Conservation (phyloP, 768 basidiomycete genomes). For the Lactarius akahatsu region DNA sequence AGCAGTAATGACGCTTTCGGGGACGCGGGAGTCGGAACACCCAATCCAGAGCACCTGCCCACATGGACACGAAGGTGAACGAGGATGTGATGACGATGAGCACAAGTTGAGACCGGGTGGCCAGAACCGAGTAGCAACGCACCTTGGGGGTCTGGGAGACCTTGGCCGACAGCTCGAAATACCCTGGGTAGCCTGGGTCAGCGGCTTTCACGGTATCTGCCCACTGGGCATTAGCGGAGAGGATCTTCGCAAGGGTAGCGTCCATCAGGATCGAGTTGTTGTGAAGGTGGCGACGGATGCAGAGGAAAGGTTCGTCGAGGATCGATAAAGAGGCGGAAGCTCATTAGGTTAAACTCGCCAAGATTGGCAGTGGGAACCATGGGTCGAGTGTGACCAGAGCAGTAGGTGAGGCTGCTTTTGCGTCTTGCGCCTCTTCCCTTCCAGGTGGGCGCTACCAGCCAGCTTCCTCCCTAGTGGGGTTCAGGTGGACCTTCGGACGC, state of each 20-base stretch:
- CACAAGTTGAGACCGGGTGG: conserved; percentile 2
- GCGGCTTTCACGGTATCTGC: conserved; percentile 52
- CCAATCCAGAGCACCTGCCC: conserved; percentile 73
- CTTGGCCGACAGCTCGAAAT: conserved; percentile 58
- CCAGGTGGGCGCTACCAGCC: too few relatives aligned
- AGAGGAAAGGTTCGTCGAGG: neutral
- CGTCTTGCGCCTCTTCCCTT: too few relatives aligned
- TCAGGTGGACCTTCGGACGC: too few relatives aligned
- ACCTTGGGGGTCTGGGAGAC: conserved; percentile 67
- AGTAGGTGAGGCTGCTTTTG: too few relatives aligned
- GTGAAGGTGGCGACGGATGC: neutral
- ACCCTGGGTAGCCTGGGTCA: conserved; percentile 63
- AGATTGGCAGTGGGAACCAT: neutral
- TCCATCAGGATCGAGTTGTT: conserved; percentile 22
- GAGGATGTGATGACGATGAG: neutral
- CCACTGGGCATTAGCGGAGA: conserved; percentile 66
- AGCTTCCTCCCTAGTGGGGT: too few relatives aligned
- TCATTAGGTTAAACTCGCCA: neutral
- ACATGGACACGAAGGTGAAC: too few relatives aligned
- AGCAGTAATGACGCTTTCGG: conserved; percentile 70
- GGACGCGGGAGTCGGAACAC: conserved; percentile 83
- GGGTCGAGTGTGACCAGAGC: too few relatives aligned
- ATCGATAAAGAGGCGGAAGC: neutral
- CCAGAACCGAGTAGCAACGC: conserved; percentile 25
- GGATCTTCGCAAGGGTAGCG: conserved; percentile 35